These are phyloP conservation scores for Termitomyces sp. DNA, from an alignment of 768 basidiomycete species.

Conservation along the genomic window DNA sequence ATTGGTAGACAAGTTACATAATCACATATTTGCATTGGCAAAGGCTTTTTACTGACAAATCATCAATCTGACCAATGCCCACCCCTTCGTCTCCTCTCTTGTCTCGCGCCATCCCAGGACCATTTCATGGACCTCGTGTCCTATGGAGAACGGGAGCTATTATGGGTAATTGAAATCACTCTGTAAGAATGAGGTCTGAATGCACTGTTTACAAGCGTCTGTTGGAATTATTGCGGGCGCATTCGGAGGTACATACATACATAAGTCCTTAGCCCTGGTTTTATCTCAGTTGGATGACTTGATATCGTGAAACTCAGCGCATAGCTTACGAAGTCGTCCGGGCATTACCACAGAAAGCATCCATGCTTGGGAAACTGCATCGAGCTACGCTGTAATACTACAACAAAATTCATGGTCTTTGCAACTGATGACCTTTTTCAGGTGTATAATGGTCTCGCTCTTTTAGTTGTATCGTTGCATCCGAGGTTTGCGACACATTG, in stretches of 20 bases:
- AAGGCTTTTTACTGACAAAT: too few relatives aligned
- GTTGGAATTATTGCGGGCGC: slow-evolving; percentile 59
- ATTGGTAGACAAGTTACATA: slow-evolving; percentile 6
- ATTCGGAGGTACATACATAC: slow-evolving; percentile 46
- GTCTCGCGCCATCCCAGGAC: slow-evolving; percentile 4
- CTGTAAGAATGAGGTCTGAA: not conserved
- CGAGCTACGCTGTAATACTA: slow-evolving; percentile 57
- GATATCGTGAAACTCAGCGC: slow-evolving; percentile 28
- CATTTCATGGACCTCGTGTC: slow-evolving; percentile 18
- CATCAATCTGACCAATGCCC: slow-evolving; percentile 15
- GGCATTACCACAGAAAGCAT: slow-evolving; percentile 50
- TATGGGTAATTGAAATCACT: slow-evolving; percentile 25
- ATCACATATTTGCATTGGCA: not conserved
- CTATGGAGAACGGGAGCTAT: slow-evolving; percentile 42
- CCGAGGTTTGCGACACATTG: slow-evolving; percentile 53
- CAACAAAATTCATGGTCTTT: not conserved
- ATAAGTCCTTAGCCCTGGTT: too few relatives aligned
- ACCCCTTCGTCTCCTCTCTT: slow-evolving; percentile 27
- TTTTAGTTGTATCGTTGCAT: slow-evolving; percentile 62
- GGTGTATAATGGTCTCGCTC: slow-evolving; percentile 68
- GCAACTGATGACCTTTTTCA: slow-evolving; percentile 19
- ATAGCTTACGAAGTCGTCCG: slow-evolving; percentile 47
- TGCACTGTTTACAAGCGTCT: slow-evolving; percentile 26
- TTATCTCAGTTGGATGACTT: not conserved
- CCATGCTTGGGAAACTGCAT: slow-evolving; percentile 59